Base-by-base conservation (phyloP, 1,284 basidiomycete species). In the Ustilago hordei region DNA sequence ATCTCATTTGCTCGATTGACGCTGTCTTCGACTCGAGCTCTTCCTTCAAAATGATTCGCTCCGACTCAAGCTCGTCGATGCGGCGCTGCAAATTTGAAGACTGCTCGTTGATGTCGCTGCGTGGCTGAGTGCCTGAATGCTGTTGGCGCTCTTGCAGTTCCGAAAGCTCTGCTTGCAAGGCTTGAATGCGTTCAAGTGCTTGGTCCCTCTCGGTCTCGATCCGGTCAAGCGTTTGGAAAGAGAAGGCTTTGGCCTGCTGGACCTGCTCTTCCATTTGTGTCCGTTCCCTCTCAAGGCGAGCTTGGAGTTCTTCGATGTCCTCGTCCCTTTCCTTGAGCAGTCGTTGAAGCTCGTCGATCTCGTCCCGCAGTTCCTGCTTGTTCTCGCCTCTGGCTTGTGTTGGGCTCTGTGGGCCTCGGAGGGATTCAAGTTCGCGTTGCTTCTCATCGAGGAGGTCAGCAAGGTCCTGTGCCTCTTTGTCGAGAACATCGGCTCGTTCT, bases 401-500 rank as follows among this genome's bases (percentile, higher is more conserved):
- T 1, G 41, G 5, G 15, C 32, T 31, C 12, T 57, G 45, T n/a
- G 62, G 19, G 19, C 17, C 15, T 45, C 52, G 65, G 52, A 70
- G 45, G 28, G 64, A 31, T 23, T 69, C 61, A 5, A 75, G 39
- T 60, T 78, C 65, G 13, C 63, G 36, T 47, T 78, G 71, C 55
- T 74, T 74, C 5, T 74, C 75, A 11, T 75, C 71, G n/a, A 78
- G 45, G 23, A 78, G 62, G 43, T 78, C 71, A 15, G 70, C 75
- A 11, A 78, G 68, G 53, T 78, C 71, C 50, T 74, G 75, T 0
- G 75, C 75, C 45, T 78, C 75, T 34, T 74, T 71, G 56, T 78
- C 75, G 7, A 74, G 68, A n/a, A 64, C 75, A 50, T 73, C 66
- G 13, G 69, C 67, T 34, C 67, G 55, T 36, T 69, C 55, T 5